Evolutionary conservation across 441 rosid genomes (phyloP).

Genomic region (Iberis amara): DNA sequence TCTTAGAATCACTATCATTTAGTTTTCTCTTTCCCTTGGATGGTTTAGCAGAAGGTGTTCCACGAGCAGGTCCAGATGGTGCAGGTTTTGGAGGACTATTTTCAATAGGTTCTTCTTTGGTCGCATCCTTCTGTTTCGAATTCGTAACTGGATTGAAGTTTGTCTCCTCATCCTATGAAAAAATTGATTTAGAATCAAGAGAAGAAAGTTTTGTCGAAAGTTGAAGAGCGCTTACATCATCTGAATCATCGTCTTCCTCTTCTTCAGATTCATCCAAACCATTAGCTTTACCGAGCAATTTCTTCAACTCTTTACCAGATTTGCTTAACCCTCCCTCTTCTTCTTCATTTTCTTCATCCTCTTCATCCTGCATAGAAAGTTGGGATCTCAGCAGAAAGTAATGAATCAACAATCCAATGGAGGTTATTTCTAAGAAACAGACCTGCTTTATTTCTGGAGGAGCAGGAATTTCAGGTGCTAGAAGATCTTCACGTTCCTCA

Average conservation of each 20-base stretch:
- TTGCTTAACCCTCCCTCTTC: slow-evolving; percentile 80
- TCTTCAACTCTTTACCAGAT: slow-evolving; percentile 93
- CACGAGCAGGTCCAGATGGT: slow-evolving; percentile 57
- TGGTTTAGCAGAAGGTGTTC: slow-evolving; percentile 67
- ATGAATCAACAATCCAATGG: neutral
- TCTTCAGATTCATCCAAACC: slow-evolving; percentile 71
- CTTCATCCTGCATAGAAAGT: slow-evolving; percentile 61
- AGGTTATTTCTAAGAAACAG: slow-evolving; percentile 7
- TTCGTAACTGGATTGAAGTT: slow-evolving; percentile 44
- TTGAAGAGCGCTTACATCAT: slow-evolving; percentile 49
- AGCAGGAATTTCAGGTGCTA: slow-evolving; percentile 90
- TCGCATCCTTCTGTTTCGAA: slow-evolving; percentile 61
- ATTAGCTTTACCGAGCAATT: slow-evolving; percentile 64
- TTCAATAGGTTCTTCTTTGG: slow-evolving; percentile 74
- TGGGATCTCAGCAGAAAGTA: neutral
- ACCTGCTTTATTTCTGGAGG: slow-evolving; percentile 97
- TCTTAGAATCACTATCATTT: slow-evolving; percentile 57
- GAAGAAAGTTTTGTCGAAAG: neutral
- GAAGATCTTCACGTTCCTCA: slow-evolving; percentile 84
- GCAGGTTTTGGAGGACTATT: slow-evolving; percentile 62
- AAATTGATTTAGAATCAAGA: neutral
- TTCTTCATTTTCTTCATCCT: slow-evolving; percentile 85
- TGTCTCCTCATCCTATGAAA: slow-evolving; percentile 48
- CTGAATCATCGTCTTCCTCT: slow-evolving; percentile 75
- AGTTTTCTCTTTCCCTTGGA: slow-evolving; percentile 82